Percentiles rank a stretch among this genome's conserved stretches.
Conservation (phyloP, 2,329 filamentous ascomycete species). For the Elsinoe necatrix region DNA sequence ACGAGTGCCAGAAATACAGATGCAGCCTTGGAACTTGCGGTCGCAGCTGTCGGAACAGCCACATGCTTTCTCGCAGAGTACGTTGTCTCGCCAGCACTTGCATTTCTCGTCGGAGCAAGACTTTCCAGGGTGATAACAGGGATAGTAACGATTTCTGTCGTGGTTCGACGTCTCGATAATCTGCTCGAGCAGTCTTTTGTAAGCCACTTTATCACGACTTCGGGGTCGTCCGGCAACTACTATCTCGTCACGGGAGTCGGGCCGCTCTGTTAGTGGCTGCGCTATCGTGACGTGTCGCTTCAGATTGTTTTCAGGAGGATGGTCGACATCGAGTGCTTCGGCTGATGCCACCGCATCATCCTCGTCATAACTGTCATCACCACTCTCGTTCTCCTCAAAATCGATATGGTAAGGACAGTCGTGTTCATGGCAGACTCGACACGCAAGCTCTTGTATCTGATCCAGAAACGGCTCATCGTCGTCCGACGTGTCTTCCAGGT, state of each 20-base stretch:
- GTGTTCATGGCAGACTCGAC: conserved; percentile 21
- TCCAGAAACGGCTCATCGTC: conserved; percentile 14
- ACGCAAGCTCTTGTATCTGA: conserved; percentile 15
- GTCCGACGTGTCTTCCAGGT: conserved; percentile 7
- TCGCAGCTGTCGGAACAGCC: conserved; percentile 55
- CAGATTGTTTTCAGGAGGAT: conserved; percentile 26
- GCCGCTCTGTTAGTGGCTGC: neutral
- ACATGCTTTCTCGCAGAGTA: conserved; percentile 68
- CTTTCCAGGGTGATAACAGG: conserved; percentile 58
- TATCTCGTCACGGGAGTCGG: conserved; percentile 11
- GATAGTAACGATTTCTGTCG: conserved; percentile 50
- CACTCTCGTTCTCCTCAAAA: conserved; percentile 26
- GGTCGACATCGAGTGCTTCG: conserved; percentile 24
- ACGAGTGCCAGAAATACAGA: conserved; percentile 23
- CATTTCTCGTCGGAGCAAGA: conserved; percentile 56
- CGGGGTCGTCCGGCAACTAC: conserved; percentile 1
- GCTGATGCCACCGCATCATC: conserved; percentile 21
- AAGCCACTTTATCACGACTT: neutral
- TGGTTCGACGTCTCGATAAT: conserved; percentile 23
- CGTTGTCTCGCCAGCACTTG: conserved; percentile 50
- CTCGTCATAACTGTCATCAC: conserved; percentile 12
- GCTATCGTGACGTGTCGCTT: conserved; percentile 25
- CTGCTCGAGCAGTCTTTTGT: conserved; percentile 1
- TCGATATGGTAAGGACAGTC: conserved; percentile 37
- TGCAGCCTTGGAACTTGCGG: conserved; percentile 38